phyloP scores from a whole-genome alignment of 2,329 filamentous ascomycete genomes.

The Monascus ruber region DNA sequence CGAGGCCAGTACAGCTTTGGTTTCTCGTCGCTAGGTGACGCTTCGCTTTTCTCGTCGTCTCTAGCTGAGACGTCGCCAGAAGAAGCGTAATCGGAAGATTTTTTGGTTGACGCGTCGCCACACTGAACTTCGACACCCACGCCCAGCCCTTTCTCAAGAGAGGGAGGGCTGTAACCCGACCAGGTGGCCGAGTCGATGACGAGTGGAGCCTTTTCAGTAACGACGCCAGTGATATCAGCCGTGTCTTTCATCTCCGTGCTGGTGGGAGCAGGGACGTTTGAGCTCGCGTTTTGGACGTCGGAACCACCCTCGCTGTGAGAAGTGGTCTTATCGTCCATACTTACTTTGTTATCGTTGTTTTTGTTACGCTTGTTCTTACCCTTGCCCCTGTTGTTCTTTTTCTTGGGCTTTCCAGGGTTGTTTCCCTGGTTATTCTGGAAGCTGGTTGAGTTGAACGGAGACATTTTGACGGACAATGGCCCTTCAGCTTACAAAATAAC shows the following conservation, averaged over 20 bases:
- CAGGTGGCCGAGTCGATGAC: not conserved
- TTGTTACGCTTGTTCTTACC: not conserved
- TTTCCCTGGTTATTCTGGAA: too few relatives aligned
- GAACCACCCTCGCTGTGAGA: not conserved
- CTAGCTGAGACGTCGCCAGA: too few relatives aligned
- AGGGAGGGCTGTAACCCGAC: not conserved
- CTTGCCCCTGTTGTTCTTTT: slow-evolving; percentile 2
- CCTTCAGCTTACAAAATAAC: too few relatives aligned
- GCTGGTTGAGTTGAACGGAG: too few relatives aligned
- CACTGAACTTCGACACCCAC: too few relatives aligned
- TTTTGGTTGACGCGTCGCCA: too few relatives aligned
- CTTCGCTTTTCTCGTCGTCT: too few relatives aligned
- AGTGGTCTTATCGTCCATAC: not conserved
- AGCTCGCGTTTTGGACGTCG: not conserved
- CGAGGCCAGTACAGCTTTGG: too few relatives aligned
- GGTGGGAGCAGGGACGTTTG: not conserved
- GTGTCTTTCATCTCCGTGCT: not conserved
- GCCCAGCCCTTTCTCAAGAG: too few relatives aligned
- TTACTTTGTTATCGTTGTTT: not conserved
- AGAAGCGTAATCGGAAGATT: too few relatives aligned
- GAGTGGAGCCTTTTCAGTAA: not conserved
- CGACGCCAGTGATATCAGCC: slow-evolving; percentile 5
- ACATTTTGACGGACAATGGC: too few relatives aligned
- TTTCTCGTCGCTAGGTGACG: too few relatives aligned
- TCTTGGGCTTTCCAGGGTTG: slow-evolving; percentile 1